Evolutionary conservation across 306 rosid genomes (phyloP), one percentile per base, ranked within the genome.

Genomic region (Nissolia schottii): DNA sequence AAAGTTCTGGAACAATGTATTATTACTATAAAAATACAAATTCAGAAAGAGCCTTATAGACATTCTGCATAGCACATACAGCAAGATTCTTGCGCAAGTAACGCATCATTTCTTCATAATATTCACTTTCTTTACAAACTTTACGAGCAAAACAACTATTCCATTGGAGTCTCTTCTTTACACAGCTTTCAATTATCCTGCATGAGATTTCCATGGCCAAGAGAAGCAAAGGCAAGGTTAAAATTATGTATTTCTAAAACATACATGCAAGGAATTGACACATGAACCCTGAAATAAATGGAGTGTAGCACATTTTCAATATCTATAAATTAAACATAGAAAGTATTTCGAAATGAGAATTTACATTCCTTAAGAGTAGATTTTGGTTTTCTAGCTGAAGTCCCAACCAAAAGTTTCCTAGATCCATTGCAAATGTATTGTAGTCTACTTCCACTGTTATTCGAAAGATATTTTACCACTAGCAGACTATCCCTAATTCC

Each of bases 81-180:
- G 97, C 97, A 73, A 95, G 83, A 78, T 88, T 95, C 90, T 77
- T 91, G 60, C 92, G 88, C 83, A 91, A 78, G 85, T 91, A 95
- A 24, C 88, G 90, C 96, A 95, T 91, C 97, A 95, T 86, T 14
- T 91, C 96, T 66, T 95, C 99, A 64, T 91, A 95, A 71, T 88
- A 95, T 86, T 95, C 99, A 57, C 92, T 74, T 88, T 95, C 99
- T 89, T 77, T 91, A 78, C 89, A 87, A 77, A 95, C 80, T 85
- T 89, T 89, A 66, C 89, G 89, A 68, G 96, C 93, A 85, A 89
- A 95, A 83, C 88, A 91, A 70, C 70, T 84, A 83, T 85, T 95
- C 99, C 97, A 95, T 58, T 76, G 90, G 24, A 95, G 90, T 81
- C 99, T 88, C 82, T 95, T 95, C 92, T 90, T 91, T 75, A 91